Percentiles rank a stretch among this genome's conserved stretches.
Conservation (phyloP, 345 rosid species). For the Arabis hirsuta region DNA sequence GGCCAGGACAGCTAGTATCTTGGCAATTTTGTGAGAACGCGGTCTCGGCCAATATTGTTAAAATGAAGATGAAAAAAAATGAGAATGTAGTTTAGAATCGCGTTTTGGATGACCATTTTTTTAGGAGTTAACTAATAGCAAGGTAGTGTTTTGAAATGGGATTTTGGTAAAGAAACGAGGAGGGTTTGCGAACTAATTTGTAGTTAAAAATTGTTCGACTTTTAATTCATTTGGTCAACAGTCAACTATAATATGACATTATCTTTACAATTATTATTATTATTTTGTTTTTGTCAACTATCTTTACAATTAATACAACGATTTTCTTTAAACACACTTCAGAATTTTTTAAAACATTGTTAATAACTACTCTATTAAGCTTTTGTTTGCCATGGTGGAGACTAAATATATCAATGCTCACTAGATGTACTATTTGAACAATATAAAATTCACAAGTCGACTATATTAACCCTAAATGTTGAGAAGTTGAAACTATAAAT, state of each 20-base stretch:
- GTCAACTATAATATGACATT: slow-evolving; percentile 16
- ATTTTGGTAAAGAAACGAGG: background rate
- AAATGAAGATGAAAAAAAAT: background rate
- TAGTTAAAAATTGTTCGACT: background rate
- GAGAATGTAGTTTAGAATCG: background rate
- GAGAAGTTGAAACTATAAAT: background rate
- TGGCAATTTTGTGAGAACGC: slow-evolving; percentile 33
- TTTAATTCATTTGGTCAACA: slow-evolving; percentile 13
- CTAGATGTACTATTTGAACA: slow-evolving; percentile 10
- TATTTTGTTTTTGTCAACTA: background rate
- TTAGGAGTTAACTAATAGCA: background rate
- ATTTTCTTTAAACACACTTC: slow-evolving; percentile 3
- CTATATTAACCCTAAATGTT: background rate
- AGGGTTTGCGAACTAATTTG: slow-evolving; percentile 7
- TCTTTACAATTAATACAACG: background rate
- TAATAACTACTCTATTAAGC: background rate
- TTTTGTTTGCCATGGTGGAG: slow-evolving; percentile 8
- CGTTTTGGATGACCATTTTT: slow-evolving; percentile 25
- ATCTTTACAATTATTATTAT: background rate
- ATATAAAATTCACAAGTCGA: slow-evolving; percentile 3
- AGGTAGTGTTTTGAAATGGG: background rate
- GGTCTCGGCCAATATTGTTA: background rate
- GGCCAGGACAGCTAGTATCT: slow-evolving; percentile 28
- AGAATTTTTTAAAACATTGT: background rate
- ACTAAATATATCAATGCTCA: background rate